Conservation (phyloP, 2,329 filamentous ascomycete genomes). For the Fusarium luffae region DNA sequence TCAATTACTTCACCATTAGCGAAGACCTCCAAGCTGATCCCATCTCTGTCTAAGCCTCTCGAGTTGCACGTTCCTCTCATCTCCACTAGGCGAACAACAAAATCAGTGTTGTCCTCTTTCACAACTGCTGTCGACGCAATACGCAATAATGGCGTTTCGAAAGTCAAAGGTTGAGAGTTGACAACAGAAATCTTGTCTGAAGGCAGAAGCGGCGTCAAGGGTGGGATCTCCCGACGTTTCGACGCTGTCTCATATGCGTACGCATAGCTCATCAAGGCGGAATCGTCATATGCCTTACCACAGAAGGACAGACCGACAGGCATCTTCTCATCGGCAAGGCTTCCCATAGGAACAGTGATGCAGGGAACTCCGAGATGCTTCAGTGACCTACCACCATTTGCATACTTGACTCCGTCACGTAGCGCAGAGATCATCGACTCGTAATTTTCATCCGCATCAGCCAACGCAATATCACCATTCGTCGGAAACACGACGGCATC, state of each 20-base stretch:
- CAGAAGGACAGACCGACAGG: conserved; percentile 65
- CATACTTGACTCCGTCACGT: conserved; percentile 62
- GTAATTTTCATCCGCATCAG: conserved; percentile 57
- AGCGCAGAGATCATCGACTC: conserved; percentile 28
- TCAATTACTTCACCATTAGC: background rate
- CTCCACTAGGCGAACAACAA: background rate
- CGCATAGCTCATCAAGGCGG: conserved; percentile 41
- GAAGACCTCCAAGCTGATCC: background rate
- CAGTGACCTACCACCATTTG: conserved; percentile 64
- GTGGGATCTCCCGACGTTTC: background rate
- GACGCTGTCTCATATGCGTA: conserved; percentile 33
- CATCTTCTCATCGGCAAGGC: conserved; percentile 58
- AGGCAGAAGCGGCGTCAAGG: background rate
- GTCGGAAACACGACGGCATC: conserved; percentile 49
- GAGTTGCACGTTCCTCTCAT: background rate
- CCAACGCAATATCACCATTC: conserved; percentile 60
- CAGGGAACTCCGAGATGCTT: conserved; percentile 66
- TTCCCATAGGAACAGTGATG: conserved; percentile 64
- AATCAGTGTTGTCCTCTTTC: rapidly evolving
- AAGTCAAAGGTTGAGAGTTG: too few relatives aligned
- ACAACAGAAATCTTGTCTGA: background rate
- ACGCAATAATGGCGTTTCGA: too few relatives aligned
- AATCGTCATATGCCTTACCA: conserved; percentile 60
- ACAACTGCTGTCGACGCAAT: background rate
- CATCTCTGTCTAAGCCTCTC: too few relatives aligned